Evolutionary conservation across 2,329 filamentous ascomycete genomes (phyloP), one percentile per base, ranked within the genome.

Genomic region (Zasmidium cellare): DNA sequence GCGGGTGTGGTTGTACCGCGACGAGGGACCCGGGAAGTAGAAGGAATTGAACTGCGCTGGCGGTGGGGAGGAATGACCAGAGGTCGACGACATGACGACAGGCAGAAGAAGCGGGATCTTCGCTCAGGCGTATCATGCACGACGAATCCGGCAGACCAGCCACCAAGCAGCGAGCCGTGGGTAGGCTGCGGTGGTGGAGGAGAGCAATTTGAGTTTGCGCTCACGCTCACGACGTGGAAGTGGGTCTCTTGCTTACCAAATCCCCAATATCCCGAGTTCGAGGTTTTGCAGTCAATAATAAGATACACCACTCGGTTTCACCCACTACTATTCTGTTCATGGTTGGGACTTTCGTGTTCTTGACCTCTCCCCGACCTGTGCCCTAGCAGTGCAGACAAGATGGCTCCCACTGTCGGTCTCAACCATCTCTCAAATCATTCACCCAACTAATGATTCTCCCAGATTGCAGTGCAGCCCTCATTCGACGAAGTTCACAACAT

Each of bases 401-500:
- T 65, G 60, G 51, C 60, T 35, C 51, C 57, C 41, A 57, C 55
- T 55, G 52, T 60, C 31, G 41, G 35, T 48, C 45, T 22, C 9
- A 45, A 22, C 47, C 19, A 20, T 25, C n/a, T 46, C 22, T 53
- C 12, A 24, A 6, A 5, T 24, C n/a, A 23, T 22, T n/a, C 20
- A n/a, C n/a, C 5, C n/a, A 41, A 14, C 20, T 25, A 20, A 45
- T 46, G 22, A 16, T 24, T 28, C 14, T 16, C 12, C 61, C 59
- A 80, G 77, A 70, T 77, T 60, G 71, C 71, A 59, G 73, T 86
- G 62, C 80, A 85, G 71, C 87, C 87, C 52, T 84, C 86, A 20
- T 75, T 89, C 51, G 82, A 87, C 64, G 80, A 82, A 22, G 79
- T 88, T 54, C 79, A 76, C 63, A 78, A 83, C 55, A 78, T 87